phyloP scores from a whole-genome alignment of 768 basidiomycete species.

The Boletus sp. region DNA sequence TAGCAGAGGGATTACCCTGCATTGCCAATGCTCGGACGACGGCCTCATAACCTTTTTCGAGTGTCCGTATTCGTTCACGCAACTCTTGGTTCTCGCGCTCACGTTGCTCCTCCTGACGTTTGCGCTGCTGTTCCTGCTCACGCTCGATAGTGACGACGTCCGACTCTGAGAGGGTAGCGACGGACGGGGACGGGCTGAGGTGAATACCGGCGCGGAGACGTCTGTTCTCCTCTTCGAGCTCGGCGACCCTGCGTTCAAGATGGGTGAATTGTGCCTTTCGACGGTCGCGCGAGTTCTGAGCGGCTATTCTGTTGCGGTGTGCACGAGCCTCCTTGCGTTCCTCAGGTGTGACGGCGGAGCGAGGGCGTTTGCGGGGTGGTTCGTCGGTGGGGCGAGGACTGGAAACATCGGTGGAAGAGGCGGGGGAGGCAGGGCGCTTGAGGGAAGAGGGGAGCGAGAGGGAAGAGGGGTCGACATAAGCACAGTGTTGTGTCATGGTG shows the following conservation, averaged over 20 bases:
- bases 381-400: slow-evolving; percentile 26
- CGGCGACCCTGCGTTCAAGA: slow-evolving; percentile 63
- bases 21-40: slow-evolving; percentile 71
- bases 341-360: slow-evolving; percentile 60
- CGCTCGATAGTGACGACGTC: slow-evolving; percentile 24
- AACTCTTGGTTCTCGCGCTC: slow-evolving; percentile 74
- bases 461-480: slow-evolving; percentile 37
- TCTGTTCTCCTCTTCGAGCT: slow-evolving; percentile 83
- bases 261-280: slow-evolving; percentile 77
- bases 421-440: slow-evolving; percentile 29
- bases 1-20: slow-evolving; percentile 42
- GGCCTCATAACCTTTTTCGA: slow-evolving; percentile 79
- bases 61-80: slow-evolving; percentile 69
- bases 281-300: slow-evolving; percentile 89
- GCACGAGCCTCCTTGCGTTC: slow-evolving; percentile 86
- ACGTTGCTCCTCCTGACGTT: slow-evolving; percentile 38
- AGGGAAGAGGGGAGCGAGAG: slow-evolving; percentile 38
- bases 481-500: slow-evolving; percentile 25
- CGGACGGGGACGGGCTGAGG: slow-evolving; percentile 23
- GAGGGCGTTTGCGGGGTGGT: slow-evolving; percentile 72
- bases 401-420: slow-evolving; percentile 16
- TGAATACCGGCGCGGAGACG: slow-evolving; percentile 57
- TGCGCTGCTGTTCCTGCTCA: slow-evolving; percentile 31
- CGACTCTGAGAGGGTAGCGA: slow-evolving; percentile 12
- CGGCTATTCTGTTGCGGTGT: slow-evolving; percentile 89